Percentiles rank a stretch among this genome's conserved stretches.
Evolutionary conservation across 257 asterid genomes (phyloP).

Genomic region (Fraxinus excelsior): DNA sequence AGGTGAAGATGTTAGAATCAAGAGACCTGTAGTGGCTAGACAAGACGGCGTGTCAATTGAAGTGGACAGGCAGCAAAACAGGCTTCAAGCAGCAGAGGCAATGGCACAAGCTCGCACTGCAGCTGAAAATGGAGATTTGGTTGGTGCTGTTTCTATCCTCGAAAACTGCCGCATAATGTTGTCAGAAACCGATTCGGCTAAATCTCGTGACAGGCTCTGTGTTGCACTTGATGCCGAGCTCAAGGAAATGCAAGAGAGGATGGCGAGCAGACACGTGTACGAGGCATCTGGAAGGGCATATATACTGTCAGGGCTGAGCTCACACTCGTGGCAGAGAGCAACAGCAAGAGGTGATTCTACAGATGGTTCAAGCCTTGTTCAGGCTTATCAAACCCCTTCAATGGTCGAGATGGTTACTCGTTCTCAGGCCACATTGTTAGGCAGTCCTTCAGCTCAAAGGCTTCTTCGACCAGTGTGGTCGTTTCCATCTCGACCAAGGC

Average conservation of each 20-base stretch:
- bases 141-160: slow-evolving; percentile 66
- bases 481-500: slow-evolving; percentile 52
- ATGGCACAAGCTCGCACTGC: slow-evolving; percentile 70
- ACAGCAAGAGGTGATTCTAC: slow-evolving; percentile 94
- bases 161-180: slow-evolving; percentile 60
- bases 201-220: slow-evolving; percentile 66
- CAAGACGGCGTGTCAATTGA: slow-evolving; percentile 59
- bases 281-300: slow-evolving; percentile 96
- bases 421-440: slow-evolving; percentile 69
- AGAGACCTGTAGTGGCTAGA: slow-evolving; percentile 49
- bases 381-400: slow-evolving; percentile 86
- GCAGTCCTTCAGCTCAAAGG: slow-evolving; percentile 64
- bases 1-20: slow-evolving; percentile 55
- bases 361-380: slow-evolving; percentile 74
- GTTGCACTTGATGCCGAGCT: slow-evolving; percentile 86
- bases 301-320: slow-evolving; percentile 86
- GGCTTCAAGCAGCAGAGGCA: slow-evolving; percentile 85
- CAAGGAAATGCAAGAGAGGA: slow-evolving; percentile 95
- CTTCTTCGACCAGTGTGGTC: slow-evolving; percentile 63
- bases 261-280: slow-evolving; percentile 81
- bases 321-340: slow-evolving; percentile 99
- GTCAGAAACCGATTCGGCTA: slow-evolving; percentile 63
- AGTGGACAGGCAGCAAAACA: slow-evolving; percentile 88
- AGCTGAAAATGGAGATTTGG: slow-evolving; percentile 81
- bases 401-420: slow-evolving; percentile 95